These are phyloP conservation scores for Starmerella scarabaei DNA, from an alignment of 805 yeast species.

Conservation along the genomic window DNA sequence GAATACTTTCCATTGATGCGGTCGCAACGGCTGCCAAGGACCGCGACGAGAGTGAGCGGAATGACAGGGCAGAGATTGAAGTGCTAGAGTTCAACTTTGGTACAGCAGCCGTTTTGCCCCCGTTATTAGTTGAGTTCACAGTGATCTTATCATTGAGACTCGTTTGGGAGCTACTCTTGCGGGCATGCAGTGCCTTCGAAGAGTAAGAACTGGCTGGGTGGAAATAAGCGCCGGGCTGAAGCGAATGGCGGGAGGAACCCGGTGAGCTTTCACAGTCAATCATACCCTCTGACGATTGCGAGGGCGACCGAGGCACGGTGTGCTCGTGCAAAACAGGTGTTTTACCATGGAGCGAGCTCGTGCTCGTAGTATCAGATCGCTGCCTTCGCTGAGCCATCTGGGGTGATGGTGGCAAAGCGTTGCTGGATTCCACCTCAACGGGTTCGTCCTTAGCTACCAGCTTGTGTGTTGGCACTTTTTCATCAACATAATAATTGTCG, in stretches of 20 bases:
- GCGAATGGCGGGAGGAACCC: not conserved
- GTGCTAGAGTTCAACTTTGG: slow-evolving; percentile 12
- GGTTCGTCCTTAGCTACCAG: no score
- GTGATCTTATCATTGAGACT: not conserved
- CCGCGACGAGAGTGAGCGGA: slow-evolving; percentile 17
- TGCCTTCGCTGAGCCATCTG: no score
- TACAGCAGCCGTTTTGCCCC: slow-evolving; percentile 13
- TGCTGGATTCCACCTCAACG: no score
- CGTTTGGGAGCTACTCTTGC: not conserved
- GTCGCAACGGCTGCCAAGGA: not conserved
- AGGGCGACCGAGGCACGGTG: not conserved
- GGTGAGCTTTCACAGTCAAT: not conserved
- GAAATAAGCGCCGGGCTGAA: no score
- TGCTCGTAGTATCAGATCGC: no score
- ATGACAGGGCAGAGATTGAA: slow-evolving; percentile 18
- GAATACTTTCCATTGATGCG: not conserved
- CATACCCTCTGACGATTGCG: not conserved
- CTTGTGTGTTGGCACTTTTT: no score
- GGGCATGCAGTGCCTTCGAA: not conserved
- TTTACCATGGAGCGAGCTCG: not conserved
- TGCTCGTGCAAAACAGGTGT: not conserved
- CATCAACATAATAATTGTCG: no score
- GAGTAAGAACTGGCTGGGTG: no score
- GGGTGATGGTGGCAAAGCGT: no score
- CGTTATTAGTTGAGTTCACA: slow-evolving; percentile 4